Base-by-base conservation (phyloP, 371 early-diverging fungal genomes). In the Massospora cicadina region DNA sequence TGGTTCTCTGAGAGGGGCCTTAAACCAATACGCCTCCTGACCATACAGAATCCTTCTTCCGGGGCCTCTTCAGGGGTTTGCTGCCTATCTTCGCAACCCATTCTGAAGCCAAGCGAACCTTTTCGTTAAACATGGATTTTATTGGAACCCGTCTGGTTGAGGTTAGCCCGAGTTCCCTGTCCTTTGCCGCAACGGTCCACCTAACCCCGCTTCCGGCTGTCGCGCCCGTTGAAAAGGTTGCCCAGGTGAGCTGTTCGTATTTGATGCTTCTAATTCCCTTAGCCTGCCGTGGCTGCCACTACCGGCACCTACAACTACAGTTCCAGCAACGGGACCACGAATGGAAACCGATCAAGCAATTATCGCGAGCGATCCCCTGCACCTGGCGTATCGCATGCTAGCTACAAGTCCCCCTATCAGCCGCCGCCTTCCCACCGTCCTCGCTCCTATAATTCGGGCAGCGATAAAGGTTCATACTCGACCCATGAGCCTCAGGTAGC, bases 91-190 rank as follows among this genome's bases (percentile, higher is more conserved):
- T 83, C 63, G 74, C 72, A 17, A 66, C 71, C 27, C 85, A 85
- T 65, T 68, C 70, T 13, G 85, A 85, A 66, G 83, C 85, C 2
- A 74, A 78, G 71, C 73, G 78, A 27, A 82, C 83, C 3, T 70
- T 89, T 24, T 69, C 72, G 2, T 64, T 87, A 71, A 83, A 86
- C 65, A 87, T 87, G 1, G 76, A 81, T 23, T 74, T 79, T 43
- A 70, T 89, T 24, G 82, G 83, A 25, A 79, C 82, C 60, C 74
- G 86, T 24, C 77, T 79, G 0, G 77, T 89, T 33, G 84, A 83
- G 66, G 83, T 86, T 13, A 78, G 73, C 27, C 87, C 87, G 10
- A 79, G 80, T 63, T 75, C 75, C 53, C 79, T 81, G 59, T 67
- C 72, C 32, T 77, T 81, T 58, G 76, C 76, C 17, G 80, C 80